These are phyloP conservation scores for Fusarium pseudocircinatum DNA, from an alignment of 2,329 filamentous ascomycete species.

Conservation along the genomic window DNA sequence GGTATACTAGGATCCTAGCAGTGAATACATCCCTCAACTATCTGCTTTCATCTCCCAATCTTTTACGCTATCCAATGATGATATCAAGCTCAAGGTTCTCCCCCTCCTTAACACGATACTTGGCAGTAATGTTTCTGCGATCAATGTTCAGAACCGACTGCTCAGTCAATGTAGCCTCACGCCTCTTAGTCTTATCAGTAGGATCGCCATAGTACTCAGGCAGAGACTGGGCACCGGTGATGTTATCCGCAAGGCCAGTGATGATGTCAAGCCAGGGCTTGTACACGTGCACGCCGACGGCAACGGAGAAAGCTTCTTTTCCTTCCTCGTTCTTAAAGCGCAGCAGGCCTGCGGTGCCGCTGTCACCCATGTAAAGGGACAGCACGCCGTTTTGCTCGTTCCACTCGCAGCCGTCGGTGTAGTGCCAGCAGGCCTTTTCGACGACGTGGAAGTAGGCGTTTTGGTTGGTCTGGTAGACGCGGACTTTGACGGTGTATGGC, in stretches of 20 bases:
- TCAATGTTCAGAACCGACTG: constrained; percentile 34
- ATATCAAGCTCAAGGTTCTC: constrained; percentile 36
- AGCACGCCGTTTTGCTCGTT: constrained; percentile 11
- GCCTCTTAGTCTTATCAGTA: not conserved
- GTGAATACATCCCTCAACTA: rapidly evolving
- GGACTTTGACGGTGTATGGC: constrained; percentile 35
- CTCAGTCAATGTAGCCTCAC: constrained; percentile 25
- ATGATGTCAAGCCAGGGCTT: constrained; percentile 36
- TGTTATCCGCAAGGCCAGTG: constrained; percentile 22
- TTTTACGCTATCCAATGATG: constrained; percentile 1
- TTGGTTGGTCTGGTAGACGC: constrained; percentile 32
- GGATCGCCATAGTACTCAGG: constrained; percentile 33
- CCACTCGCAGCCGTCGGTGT: constrained; percentile 31
- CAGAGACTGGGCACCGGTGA: constrained; percentile 31
- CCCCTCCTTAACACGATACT: constrained; percentile 23
- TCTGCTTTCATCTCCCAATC: rapidly evolving
- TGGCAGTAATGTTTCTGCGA: constrained; percentile 14
- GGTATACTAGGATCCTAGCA: not conserved
- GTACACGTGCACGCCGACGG: constrained; percentile 30
- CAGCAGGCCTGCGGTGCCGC: constrained; percentile 31
- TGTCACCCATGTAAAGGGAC: constrained; percentile 27
- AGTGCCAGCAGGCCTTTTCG: constrained; percentile 34
- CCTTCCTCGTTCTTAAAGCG: constrained; percentile 36
- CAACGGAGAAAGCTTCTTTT: constrained; percentile 35
- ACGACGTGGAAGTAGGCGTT: constrained; percentile 35